Conservation (phyloP, 495 filamentous ascomycete species). For the Neurospora sp. region DNA sequence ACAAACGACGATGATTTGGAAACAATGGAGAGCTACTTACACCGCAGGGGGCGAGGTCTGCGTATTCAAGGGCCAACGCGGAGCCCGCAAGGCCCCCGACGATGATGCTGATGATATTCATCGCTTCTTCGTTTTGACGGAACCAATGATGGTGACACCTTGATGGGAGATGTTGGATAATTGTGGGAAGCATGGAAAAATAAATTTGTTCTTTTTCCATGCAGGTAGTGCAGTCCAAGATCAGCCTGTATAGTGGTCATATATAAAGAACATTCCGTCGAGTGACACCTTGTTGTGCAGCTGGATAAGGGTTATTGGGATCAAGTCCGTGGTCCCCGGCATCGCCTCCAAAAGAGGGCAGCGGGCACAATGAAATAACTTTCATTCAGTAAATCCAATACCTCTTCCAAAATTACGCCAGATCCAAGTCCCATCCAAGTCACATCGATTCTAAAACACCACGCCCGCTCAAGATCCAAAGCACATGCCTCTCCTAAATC, state of each 20-base stretch:
- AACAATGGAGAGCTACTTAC: background rate
- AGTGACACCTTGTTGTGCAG: background rate
- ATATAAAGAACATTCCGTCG: background rate
- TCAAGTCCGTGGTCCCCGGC: background rate
- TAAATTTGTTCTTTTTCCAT: background rate
- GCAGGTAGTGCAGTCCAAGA: background rate
- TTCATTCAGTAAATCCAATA: background rate
- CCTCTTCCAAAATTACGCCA: background rate
- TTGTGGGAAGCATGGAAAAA: background rate
- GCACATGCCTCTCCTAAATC: background rate
- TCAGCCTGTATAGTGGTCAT: background rate
- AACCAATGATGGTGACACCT: background rate
- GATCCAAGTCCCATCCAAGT: background rate
- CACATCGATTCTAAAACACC: background rate
- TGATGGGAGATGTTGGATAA: background rate
- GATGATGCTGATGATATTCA: background rate
- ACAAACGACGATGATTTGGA: background rate
- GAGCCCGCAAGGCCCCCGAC: background rate
- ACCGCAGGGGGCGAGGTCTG: constrained; percentile 3
- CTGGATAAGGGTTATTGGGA: background rate
- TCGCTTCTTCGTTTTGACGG: background rate
- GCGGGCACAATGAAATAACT: background rate
- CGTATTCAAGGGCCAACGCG: background rate
- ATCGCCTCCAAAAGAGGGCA: background rate
- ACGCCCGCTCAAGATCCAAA: background rate